Evolutionary conservation across 192 early-diverging fungal species (phyloP).

Genomic region (Dispira simplex): DNA sequence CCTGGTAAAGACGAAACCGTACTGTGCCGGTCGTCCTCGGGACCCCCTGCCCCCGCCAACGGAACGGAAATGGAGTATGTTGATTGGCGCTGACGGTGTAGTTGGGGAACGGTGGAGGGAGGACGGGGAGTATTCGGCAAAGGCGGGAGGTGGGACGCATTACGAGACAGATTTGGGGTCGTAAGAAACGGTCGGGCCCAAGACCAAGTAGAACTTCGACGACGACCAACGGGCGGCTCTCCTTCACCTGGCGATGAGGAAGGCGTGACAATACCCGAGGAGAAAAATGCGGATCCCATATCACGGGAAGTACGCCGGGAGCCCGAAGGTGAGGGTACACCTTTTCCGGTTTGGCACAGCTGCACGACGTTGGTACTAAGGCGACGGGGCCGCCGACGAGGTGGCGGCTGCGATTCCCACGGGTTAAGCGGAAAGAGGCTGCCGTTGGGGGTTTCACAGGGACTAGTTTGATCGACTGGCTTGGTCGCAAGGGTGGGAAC

Average conservation of each 20-base stretch:
- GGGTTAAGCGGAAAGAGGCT: neutral
- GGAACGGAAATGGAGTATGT: neutral
- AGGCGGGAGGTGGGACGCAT: neutral
- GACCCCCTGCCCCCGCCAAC: neutral
- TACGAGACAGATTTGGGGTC: neutral
- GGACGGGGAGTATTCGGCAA: neutral
- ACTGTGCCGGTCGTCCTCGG: neutral
- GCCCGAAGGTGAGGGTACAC: neutral
- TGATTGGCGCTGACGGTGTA: neutral
- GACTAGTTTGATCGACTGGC: neutral
- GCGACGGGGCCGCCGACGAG: neutral
- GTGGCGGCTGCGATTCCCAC: neutral
- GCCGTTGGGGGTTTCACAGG: neutral
- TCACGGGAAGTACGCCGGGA: neutral
- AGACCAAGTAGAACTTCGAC: constrained; percentile 9
- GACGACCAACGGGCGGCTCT: neutral
- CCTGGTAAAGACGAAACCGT: neutral
- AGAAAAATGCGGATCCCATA: no score
- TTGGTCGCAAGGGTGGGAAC: no score
- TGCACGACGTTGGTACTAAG: neutral
- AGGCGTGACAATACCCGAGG: neutral
- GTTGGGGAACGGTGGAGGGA: neutral
- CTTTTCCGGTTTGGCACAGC: neutral
- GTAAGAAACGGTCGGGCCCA: neutral
- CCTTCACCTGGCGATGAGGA: neutral